Conservation (phyloP, 129 eudicot species). For the Flaveria bidentis region DNA sequence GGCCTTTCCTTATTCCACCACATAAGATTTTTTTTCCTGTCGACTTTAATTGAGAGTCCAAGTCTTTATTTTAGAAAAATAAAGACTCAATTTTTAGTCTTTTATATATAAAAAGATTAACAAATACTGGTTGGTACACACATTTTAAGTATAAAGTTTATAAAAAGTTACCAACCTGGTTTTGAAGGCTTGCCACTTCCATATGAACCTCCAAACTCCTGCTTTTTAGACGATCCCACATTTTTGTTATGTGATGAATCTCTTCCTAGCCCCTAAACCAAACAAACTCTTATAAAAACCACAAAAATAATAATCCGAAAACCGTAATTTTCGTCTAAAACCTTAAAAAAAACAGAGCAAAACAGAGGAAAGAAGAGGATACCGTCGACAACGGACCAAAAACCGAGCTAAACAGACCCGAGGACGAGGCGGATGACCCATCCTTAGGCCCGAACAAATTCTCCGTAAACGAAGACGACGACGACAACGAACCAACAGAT, state of each 20-base stretch:
- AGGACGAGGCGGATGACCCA: constrained; percentile 38
- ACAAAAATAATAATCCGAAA: not conserved
- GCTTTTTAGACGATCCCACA: constrained; percentile 31
- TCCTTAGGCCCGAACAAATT: constrained; percentile 89
- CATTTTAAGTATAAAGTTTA: not conserved
- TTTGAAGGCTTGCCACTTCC: constrained; percentile 47
- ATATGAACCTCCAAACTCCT: constrained; percentile 42
- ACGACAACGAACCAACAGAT: not conserved
- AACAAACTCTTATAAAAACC: not conserved
- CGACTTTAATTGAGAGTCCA: too few relatives aligned
- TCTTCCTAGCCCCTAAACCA: constrained; percentile 49
- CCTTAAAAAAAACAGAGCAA: not conserved
- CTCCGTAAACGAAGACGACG: constrained; percentile 42
- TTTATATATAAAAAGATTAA: too few relatives aligned
- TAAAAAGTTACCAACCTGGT: constrained; percentile 44
- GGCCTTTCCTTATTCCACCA: too few relatives aligned
- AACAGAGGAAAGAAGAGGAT: constrained; percentile 16
- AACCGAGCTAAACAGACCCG: constrained; percentile 63
- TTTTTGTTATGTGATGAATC: constrained; percentile 39
- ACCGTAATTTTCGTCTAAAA: too few relatives aligned
- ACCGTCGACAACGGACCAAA: constrained; percentile 79
- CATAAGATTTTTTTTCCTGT: too few relatives aligned
- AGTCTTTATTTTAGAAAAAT: too few relatives aligned
- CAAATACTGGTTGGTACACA: too few relatives aligned
- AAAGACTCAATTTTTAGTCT: too few relatives aligned